These are phyloP conservation scores for Eucalyptus cladocalyx DNA, from an alignment of 345 rosid genomes.

Conservation along the genomic window DNA sequence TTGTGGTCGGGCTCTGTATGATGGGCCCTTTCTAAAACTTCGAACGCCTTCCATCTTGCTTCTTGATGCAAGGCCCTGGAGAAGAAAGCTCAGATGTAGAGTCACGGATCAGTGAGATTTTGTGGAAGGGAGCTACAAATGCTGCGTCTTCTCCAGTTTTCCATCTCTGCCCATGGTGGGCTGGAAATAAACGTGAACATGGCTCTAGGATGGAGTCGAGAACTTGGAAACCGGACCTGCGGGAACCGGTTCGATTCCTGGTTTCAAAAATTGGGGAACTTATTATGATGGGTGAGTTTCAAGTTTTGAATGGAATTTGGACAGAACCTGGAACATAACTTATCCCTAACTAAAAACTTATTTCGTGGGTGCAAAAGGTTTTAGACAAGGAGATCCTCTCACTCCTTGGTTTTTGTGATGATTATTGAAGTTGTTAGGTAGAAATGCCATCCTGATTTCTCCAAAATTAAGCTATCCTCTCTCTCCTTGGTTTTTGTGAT, in stretches of 20 bases:
- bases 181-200: not conserved
- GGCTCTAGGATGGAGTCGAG: not conserved
- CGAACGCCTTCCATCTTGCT: not conserved
- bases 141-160: not conserved
- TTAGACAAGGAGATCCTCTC: not conserved
- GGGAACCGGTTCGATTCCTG: not conserved
- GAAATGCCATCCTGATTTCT: too few species aligned
- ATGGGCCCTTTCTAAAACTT: not conserved
- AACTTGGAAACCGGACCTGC: accelerated
- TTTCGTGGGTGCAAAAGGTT: not conserved
- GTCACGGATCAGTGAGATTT: not conserved
- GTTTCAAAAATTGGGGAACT: accelerated
- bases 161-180: not conserved
- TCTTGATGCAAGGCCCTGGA: not conserved
- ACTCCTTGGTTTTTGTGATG: too few species aligned
- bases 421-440: too few species aligned
- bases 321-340: accelerated
- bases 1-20: not conserved
- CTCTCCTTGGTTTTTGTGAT: not conserved
- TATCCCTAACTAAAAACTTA: not conserved
- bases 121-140: not conserved
- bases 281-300: not conserved
- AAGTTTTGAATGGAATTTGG: not conserved
- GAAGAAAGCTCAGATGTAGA: accelerated
- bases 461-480: not conserved